Base-by-base conservation (phyloP, 805 yeast species). In the Kazachstania africana region DNA sequence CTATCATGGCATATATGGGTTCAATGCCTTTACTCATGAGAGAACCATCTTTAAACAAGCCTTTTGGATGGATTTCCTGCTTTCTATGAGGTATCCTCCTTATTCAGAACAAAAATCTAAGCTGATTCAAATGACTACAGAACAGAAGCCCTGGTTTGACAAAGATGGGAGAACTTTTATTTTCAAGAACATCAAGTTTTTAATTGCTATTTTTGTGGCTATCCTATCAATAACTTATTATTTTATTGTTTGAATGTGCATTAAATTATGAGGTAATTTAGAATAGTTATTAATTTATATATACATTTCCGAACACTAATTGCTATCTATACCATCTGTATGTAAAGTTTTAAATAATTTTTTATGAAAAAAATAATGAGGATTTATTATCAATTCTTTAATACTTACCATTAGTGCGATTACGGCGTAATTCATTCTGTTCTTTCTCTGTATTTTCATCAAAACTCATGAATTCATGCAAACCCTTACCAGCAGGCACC, bases 401-500 rank as follows among this genome's bases (percentile, higher is more conserved):
- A 59, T 78, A 72, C 56, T 69, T 64, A 44, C 88, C 88, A 27
- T 68, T 66, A 13, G 91, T 81, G 66, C 88, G 77, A 58, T 78
- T 61, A 33, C 53, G 60, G 65, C 94, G 76, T 50, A 78, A 62
- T 50, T 66, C 73, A 24, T 62, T 68, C 57, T 78, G 79, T 59
- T 76, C 72, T 50, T 62, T 65, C 64, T 84, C 95, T 34, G 75
- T 78, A 45, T 72, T 80, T 27, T 84, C 76, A 55, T 88, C 95
- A 60, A 78, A 91, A 28, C 70, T 68, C 44, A 91, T 80, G 56
- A 88, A 87, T 60, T 91, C 97, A 52, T 91, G 88, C 50, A 91
- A 69, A 41, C 81, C 95, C 59, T 81, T 83, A 47, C 97, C 98
- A 38, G 76, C 94, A 33, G 98, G 94, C 33, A 91, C 97, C 94